phyloP scores from a whole-genome alignment of 2,329 filamentous ascomycete species.

The Sporothrix pseudoabietina region DNA sequence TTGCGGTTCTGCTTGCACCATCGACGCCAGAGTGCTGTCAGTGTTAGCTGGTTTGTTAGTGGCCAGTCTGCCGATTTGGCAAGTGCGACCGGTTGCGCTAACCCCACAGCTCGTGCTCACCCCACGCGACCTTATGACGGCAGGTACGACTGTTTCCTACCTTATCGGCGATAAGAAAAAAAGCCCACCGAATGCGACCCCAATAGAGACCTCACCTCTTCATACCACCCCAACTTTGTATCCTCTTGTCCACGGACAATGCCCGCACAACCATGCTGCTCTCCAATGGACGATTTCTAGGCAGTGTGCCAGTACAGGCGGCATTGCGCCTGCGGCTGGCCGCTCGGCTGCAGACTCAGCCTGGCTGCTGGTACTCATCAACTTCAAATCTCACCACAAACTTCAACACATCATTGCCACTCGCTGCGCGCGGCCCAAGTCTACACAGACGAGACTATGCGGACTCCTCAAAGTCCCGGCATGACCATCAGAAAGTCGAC shows the following conservation, averaged over 20 bases:
- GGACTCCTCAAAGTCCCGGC: not conserved
- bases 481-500: slow-evolving; percentile 44
- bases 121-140: slow-evolving; percentile 11
- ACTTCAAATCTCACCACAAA: not conserved
- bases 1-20: not conserved
- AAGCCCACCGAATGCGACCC: not conserved
- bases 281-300: slow-evolving; percentile 28
- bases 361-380: slow-evolving; percentile 7
- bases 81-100: not conserved
- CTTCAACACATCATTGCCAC: not conserved
- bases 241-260: not conserved
- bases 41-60: not conserved
- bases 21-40: slow-evolving; percentile 7
- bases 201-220: not conserved
- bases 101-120: slow-evolving; percentile 11
- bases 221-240: not conserved
- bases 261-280: slow-evolving; percentile 27
- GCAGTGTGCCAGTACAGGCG: slow-evolving; percentile 3
- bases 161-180: slow-evolving; percentile 27
- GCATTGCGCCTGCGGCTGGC: slow-evolving; percentile 12
- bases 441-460: slow-evolving; percentile 42
- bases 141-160: not conserved
- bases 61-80: not conserved
- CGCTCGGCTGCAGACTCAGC: not conserved
- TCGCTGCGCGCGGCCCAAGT: not conserved